A percentile compares a stretch with the other conserved stretches of the same genome.
Conservation (phyloP, 2,329 filamentous ascomycete species). For the Simplicillium sp. region DNA sequence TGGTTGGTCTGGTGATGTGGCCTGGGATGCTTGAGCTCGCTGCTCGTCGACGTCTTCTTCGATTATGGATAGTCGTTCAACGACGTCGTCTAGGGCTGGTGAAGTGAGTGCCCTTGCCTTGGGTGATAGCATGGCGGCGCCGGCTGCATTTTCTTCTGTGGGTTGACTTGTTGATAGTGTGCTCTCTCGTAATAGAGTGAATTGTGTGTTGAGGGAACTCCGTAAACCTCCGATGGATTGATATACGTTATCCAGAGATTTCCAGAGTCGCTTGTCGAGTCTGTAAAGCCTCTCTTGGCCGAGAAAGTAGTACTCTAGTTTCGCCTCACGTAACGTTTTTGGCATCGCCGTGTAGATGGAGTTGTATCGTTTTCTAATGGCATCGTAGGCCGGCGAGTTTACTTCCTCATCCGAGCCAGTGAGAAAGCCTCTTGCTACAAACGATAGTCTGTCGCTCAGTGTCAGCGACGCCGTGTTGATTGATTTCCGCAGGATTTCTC, state of each 20-base stretch:
- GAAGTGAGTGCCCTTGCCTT: slow-evolving; percentile 17
- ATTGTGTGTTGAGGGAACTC: slow-evolving; percentile 84
- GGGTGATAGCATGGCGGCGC: slow-evolving; percentile 13
- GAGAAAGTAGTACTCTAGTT: slow-evolving; percentile 76
- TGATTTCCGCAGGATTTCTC: slow-evolving; percentile 61
- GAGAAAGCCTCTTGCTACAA: slow-evolving; percentile 76
- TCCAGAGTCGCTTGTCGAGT: slow-evolving; percentile 70
- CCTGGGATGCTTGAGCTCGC: slow-evolving; percentile 11
- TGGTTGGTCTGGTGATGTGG: slow-evolving; percentile 14
- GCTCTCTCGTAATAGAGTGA: slow-evolving; percentile 66
- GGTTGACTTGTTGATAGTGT: slow-evolving; percentile 12
- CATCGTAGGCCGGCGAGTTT: slow-evolving; percentile 53
- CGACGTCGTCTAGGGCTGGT: slow-evolving; percentile 26
- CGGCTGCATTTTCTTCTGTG: slow-evolving; percentile 10
- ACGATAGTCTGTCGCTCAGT: slow-evolving; percentile 68
- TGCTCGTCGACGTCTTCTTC: slow-evolving; percentile 47
- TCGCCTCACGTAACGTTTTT: slow-evolving; percentile 74
- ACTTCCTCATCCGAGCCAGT: slow-evolving; percentile 75
- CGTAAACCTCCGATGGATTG: slow-evolving; percentile 85
- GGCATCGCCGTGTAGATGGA: slow-evolving; percentile 60
- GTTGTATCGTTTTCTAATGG: slow-evolving; percentile 54
- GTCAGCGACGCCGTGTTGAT: slow-evolving; percentile 64
- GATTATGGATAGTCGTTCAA: slow-evolving; percentile 49
- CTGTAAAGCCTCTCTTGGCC: slow-evolving; percentile 72
- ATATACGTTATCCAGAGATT: slow-evolving; percentile 74